These are phyloP conservation scores for Erysiphe neolycopersici DNA, from an alignment of 2,329 filamentous ascomycete species.

Conservation along the genomic window DNA sequence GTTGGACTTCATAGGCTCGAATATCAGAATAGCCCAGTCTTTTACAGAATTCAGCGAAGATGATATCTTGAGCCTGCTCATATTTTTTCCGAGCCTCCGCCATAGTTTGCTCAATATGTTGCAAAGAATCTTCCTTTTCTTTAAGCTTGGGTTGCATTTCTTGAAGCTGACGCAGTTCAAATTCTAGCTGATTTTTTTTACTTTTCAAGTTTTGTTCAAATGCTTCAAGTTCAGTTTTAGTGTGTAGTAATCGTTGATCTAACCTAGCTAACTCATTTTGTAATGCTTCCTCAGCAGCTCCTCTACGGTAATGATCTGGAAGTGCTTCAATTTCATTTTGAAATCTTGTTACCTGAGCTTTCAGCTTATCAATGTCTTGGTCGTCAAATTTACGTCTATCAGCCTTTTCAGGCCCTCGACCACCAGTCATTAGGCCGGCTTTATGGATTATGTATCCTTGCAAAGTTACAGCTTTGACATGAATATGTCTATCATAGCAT, in stretches of 20 bases:
- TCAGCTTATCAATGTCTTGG: conserved; percentile 63
- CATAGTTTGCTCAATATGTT: conserved; percentile 30
- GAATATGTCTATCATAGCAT: conserved; percentile 56
- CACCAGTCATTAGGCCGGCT: conserved; percentile 87
- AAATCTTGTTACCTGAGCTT: conserved; percentile 47
- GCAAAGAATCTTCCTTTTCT: conserved; percentile 42
- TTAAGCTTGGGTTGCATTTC: conserved; percentile 56
- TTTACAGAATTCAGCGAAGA: conserved; percentile 68
- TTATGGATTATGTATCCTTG: conserved; percentile 97
- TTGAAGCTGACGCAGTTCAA: conserved; percentile 43
- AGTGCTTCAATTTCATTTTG: conserved; percentile 54
- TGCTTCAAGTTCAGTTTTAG: conserved; percentile 48
- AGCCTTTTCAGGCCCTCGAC: conserved; percentile 51
- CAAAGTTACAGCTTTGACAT: conserved; percentile 80
- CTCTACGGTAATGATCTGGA: conserved; percentile 50
- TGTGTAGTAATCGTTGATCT: conserved; percentile 45
- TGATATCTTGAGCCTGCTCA: conserved; percentile 58
- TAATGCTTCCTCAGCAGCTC: conserved; percentile 53
- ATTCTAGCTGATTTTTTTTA: conserved; percentile 57
- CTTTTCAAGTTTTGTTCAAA: conserved; percentile 63
- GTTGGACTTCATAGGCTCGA: conserved; percentile 76
- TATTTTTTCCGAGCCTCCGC: conserved; percentile 35
- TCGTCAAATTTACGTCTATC: conserved; percentile 70
- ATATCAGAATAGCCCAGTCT: conserved; percentile 72
- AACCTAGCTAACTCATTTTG: conserved; percentile 57